Evolutionary conservation across 225 moss, liverwort and hornwort genomes (phyloP), one percentile per base, ranked within the genome.

Genomic region (Physcomitrium patens): DNA sequence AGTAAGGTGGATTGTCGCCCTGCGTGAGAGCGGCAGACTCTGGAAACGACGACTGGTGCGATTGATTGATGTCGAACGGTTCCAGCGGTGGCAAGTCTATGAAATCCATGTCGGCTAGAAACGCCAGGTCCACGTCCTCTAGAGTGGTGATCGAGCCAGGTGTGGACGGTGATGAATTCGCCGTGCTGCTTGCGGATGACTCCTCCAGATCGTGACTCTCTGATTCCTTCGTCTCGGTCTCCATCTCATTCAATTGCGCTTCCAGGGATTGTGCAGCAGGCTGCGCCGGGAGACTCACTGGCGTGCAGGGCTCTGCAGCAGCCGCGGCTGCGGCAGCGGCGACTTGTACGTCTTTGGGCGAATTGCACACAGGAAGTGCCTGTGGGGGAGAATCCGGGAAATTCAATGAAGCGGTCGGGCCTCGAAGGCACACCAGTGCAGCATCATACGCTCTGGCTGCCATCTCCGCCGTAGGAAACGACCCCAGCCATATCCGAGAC

Each of bases 401-500:
- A 12, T 86, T 86, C 12, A 86, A 20, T 0, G 69, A 55, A 0
- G 86, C 86, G 16, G 80, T 83, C 0, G 86, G 83, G 0, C 86
- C 86, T 51, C 86, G 62, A 77, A 86, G 42, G 23, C 86, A 86
- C 60, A 86, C 82, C 7, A 86, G 77, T 0, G 86, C 86, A 7
- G 86, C 86, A 27, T 86, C 86, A 3, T 83, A 86, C 0, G 86
- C 86, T 18, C 80, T 13, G 1, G 86, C 86, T 3, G 86, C 86
- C 83, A 83, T 83, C 61, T 86, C 86, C 47, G 86, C 82, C 0
- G 82, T 86, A 0, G 83, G 86, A 42, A 86, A 86, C 8, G 86
- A 86, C 5, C 86, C 86, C 3, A 86, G 24, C 86, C 86, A 86
- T 47, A 86, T 86, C 50, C 86, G 65, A 9, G 86, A n/a, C n/a